Base-by-base conservation (phyloP, 192 early-diverging fungal species). In the Podila epigama region DNA sequence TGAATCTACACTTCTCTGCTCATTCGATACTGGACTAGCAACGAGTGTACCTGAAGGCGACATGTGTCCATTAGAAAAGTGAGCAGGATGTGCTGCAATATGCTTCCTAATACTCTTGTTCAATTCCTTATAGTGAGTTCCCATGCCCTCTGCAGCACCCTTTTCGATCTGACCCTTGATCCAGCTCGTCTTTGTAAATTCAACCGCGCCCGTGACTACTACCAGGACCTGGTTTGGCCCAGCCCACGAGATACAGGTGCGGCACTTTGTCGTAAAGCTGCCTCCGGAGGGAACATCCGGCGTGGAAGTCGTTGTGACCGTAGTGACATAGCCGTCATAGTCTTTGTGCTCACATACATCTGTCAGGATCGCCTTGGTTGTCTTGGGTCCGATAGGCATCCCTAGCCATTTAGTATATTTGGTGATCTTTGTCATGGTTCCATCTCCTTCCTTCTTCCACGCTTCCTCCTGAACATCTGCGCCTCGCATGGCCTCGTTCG, bases 281-380 rank as follows among this genome's bases (percentile, higher is more conserved):
- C 63, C 67, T 55, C 87, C 87, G 50, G 84, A 82, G 11, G 87
- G 87, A 1, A 88, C 85, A 63, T 88, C 85, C 15, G 87, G 87
- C 11, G 87, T 88, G 27, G 81, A 79, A 0, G 87, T 85, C 11
- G 80, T 83, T 1, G 84, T 85, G 2, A 84, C 61, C n/a, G 69
- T 78, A 0, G 82, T 81, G 15, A 86, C 65, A 51, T 82, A 83
- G 15, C 83, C 63, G 27, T 83, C 66, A 65, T 79, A 75, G 68
- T 88, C 84, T 52, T 79, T 68, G 65, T 82, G 60, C 25, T 77
- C 51, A 42, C 81, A 79, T 51, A 83, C 79, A 57, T 88, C 87
- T 12, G 79, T 77, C 27, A 88, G 51, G 44, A 70, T 65, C 11
- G 85, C 86, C 68, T 85, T 86, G 20, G 87, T 88, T 8, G 82